Conservation (phyloP, 1,139 yeast genomes). For the Hansenula sp. region DNA sequence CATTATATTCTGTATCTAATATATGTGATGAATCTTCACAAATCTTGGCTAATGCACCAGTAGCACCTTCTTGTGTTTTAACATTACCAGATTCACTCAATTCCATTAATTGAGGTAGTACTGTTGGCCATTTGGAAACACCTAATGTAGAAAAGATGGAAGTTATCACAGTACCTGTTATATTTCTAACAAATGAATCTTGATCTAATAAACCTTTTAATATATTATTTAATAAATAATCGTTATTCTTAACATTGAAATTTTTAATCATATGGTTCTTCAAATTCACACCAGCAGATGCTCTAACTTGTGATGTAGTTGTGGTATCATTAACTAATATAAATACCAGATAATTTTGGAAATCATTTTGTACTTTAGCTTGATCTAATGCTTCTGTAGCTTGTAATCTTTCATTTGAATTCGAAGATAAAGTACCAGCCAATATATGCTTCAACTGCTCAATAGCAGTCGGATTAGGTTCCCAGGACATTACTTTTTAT, state of each 20-base stretch:
- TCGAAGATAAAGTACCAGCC: slow-evolving; percentile 60
- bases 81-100: slow-evolving; percentile 43
- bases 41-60: slow-evolving; percentile 77
- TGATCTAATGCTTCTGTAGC: slow-evolving; percentile 64
- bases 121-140: slow-evolving; percentile 67
- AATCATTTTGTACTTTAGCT: slow-evolving; percentile 68
- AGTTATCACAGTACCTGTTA: slow-evolving; percentile 88
- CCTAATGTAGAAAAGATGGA: slow-evolving; percentile 75
- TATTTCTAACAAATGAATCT: slow-evolving; percentile 66
- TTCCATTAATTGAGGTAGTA: slow-evolving; percentile 62
- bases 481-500: slow-evolving; percentile 36
- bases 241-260: slow-evolving; percentile 25
- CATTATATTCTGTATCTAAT: slow-evolving; percentile 59
- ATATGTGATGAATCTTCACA: slow-evolving; percentile 74
- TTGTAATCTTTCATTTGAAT: slow-evolving; percentile 46
- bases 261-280: slow-evolving; percentile 62
- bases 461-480: slow-evolving; percentile 57
- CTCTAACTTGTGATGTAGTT: slow-evolving; percentile 55
- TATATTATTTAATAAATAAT: slow-evolving; percentile 57
- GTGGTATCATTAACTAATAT: slow-evolving; percentile 54
- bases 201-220: slow-evolving; percentile 63
- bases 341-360: slow-evolving; percentile 72
- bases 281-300: slow-evolving; percentile 83
- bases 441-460: slow-evolving; percentile 61
- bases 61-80: slow-evolving; percentile 65